Percentiles rank a stretch among this genome's conserved stretches.
Evolutionary conservation across 2,329 filamentous ascomycete genomes (phyloP).

Genomic region (Thelonectria rubi): DNA sequence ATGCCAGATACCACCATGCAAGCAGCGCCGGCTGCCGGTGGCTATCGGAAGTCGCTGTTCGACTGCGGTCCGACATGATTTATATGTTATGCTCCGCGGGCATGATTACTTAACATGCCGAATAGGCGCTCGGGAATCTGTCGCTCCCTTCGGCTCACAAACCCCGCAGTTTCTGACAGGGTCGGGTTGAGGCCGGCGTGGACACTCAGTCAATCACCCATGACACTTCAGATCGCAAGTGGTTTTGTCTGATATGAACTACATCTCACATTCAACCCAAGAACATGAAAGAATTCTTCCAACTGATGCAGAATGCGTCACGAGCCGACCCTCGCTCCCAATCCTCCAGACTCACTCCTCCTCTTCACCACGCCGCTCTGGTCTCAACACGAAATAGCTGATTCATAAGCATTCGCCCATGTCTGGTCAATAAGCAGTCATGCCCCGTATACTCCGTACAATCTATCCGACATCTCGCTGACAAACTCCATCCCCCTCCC

Average conservation of each 20-base stretch:
- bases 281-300: too few species aligned
- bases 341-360: not conserved
- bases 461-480: not conserved
- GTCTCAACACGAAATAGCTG: not conserved
- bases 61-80: not conserved
- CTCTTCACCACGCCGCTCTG: not conserved
- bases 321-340: too few species aligned
- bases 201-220: too few species aligned
- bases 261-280: too few species aligned
- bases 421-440: not conserved
- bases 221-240: too few species aligned
- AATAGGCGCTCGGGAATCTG: constrained; percentile 1
- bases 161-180: not conserved
- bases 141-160: not conserved
- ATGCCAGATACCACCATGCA: not conserved
- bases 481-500: not conserved
- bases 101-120: not conserved
- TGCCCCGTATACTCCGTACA: not conserved
- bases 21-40: not conserved
- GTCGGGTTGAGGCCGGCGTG: too few species aligned
- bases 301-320: too few species aligned
- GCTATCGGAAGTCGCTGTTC: not conserved
- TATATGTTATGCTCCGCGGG: not conserved
- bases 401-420: not conserved
- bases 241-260: too few species aligned